These are phyloP conservation scores for Lachnellula cervina DNA, from an alignment of 2,329 filamentous ascomycete species.

Conservation along the genomic window DNA sequence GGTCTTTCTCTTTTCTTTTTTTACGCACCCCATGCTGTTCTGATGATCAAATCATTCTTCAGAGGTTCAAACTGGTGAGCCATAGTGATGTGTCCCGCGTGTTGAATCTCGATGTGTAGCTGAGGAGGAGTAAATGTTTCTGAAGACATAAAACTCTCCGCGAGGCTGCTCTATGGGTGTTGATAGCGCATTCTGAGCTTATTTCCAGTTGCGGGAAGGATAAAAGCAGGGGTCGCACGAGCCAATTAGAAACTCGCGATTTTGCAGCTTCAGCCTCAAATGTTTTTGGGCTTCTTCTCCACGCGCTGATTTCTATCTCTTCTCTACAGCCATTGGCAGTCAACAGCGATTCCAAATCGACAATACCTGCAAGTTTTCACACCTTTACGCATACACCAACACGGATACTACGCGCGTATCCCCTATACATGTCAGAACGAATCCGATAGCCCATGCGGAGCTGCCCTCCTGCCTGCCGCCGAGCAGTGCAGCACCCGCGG, in stretches of 20 bases:
- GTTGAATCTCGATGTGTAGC: slow-evolving; percentile 1
- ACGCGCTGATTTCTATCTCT: too few species aligned
- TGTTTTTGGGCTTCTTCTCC: background rate
- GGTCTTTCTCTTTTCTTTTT: background rate
- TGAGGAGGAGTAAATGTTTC: background rate
- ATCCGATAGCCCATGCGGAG: slow-evolving; percentile 40
- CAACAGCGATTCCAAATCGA: background rate
- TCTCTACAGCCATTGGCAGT: background rate
- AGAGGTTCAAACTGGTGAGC: slow-evolving; percentile 71
- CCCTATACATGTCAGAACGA: slow-evolving; percentile 5
- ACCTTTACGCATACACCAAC: background rate
- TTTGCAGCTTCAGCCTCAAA: too few species aligned
- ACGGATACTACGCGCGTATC: background rate
- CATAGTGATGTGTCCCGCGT: slow-evolving; percentile 45
- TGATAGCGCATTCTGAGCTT: background rate
- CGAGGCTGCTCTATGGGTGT: background rate
- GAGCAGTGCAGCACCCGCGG: slow-evolving; percentile 42
- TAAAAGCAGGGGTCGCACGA: background rate
- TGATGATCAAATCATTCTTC: slow-evolving; percentile 87
- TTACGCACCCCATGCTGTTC: slow-evolving; percentile 74
- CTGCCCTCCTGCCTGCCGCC: slow-evolving; percentile 44
- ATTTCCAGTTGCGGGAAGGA: background rate
- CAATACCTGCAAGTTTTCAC: background rate
- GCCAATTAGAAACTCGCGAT: background rate
- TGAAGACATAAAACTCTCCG: background rate